Evolutionary conservation across 2,329 filamentous ascomycete species (phyloP).

Genomic region (Thelonectria rubi): DNA sequence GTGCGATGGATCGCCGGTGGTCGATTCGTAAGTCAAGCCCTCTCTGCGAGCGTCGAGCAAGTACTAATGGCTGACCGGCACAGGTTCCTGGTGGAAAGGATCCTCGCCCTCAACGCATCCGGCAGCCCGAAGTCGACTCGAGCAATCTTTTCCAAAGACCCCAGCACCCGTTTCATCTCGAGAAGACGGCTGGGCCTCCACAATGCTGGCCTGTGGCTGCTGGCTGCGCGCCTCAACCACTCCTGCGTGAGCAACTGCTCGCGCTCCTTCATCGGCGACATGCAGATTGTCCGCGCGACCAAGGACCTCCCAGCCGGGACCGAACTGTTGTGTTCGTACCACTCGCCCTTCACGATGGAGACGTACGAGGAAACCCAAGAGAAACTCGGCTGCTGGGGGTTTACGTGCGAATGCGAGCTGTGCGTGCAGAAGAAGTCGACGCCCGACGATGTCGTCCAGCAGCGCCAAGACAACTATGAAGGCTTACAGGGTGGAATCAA

Average conservation of each 20-base stretch:
- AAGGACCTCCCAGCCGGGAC: slow-evolving; percentile 53
- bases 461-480: too few species aligned
- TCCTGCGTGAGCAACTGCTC: slow-evolving; percentile 57
- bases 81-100: slow-evolving; percentile 57
- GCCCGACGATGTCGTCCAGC: too few species aligned
- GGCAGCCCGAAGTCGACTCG: slow-evolving; percentile 34
- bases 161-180: not conserved
- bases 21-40: slow-evolving; percentile 54
- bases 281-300: slow-evolving; percentile 60
- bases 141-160: slow-evolving; percentile 32
- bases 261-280: slow-evolving; percentile 63
- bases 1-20: slow-evolving; percentile 50
- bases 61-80: too few species aligned
- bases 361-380: not conserved
- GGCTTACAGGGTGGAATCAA: too few species aligned
- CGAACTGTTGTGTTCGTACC: slow-evolving; percentile 57
- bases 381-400: not conserved
- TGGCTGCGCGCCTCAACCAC: slow-evolving; percentile 63
- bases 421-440: too few species aligned
- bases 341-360: not conserved
- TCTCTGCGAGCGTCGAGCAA: not conserved
- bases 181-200: slow-evolving; percentile 35
- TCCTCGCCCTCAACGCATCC: slow-evolving; percentile 56
- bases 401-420: not conserved
- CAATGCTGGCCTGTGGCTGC: slow-evolving; percentile 55